These are phyloP conservation scores for Stentor coeruleus DNA, from an alignment of 73 alveolate genomes.

Conservation along the genomic window DNA sequence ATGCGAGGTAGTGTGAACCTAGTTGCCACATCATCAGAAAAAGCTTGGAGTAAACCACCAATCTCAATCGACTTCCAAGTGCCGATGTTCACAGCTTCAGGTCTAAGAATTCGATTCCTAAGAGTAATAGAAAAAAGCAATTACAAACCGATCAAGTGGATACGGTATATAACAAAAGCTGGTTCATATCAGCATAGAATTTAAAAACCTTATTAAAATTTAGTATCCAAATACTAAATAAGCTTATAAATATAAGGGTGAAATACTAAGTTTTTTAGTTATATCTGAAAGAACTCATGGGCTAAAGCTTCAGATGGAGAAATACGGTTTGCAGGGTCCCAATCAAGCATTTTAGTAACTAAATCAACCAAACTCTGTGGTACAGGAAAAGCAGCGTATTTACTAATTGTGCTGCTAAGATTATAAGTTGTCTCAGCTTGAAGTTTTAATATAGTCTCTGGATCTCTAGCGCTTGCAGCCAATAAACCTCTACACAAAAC, in stretches of 20 bases:
- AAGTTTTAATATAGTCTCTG: constrained; percentile 11
- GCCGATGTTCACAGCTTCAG: constrained; percentile 76
- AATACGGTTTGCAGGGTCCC: constrained; percentile 50
- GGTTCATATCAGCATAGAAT: neutral
- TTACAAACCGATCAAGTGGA: constrained; percentile 64
- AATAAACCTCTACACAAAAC: neutral
- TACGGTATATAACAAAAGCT: neutral
- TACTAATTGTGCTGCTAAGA: neutral
- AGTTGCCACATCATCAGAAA: no score
- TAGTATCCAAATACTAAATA: no score
- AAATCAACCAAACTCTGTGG: constrained; percentile 32
- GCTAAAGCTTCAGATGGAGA: constrained; percentile 57
- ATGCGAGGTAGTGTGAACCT: neutral
- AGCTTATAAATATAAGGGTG: neutral
- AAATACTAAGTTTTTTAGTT: neutral
- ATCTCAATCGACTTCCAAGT: constrained; percentile 91
- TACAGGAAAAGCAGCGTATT: constrained; percentile 20
- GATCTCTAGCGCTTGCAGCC: constrained; percentile 29
- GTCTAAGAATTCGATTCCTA: constrained; percentile 78
- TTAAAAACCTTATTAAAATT: neutral
- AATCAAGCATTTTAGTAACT: constrained; percentile 46
- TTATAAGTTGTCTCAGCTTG: constrained; percentile 1
- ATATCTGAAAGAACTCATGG: constrained; percentile 46
- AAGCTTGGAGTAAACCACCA: no score
- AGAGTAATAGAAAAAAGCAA: constrained; percentile 94